Conservation (phyloP, 2,329 filamentous ascomycete species). For the Xylariaceae sp. region DNA sequence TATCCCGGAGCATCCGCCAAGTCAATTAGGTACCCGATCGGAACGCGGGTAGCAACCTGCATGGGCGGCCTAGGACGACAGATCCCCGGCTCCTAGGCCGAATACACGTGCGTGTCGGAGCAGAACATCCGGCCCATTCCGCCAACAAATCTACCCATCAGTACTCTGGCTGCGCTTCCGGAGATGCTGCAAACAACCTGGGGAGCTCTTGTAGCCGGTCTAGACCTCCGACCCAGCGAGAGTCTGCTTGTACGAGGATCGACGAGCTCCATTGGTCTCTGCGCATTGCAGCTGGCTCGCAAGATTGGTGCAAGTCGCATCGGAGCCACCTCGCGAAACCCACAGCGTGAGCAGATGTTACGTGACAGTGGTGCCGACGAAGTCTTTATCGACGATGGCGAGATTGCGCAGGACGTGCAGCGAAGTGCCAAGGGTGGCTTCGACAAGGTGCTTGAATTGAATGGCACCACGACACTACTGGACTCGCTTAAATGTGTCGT, state of each 20-base stretch:
- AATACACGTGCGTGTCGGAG: slow-evolving; percentile 41
- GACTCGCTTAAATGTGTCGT: slow-evolving; percentile 39
- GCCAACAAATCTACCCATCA: slow-evolving; percentile 22
- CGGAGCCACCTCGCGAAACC: slow-evolving; percentile 34
- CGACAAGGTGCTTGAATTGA: slow-evolving; percentile 43
- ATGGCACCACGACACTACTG: slow-evolving; percentile 36
- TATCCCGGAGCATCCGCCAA: slow-evolving; percentile 21
- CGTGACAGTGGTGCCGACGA: slow-evolving; percentile 35
- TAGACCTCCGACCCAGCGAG: slow-evolving; percentile 35
- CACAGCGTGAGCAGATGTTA: slow-evolving; percentile 32
- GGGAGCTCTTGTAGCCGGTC: slow-evolving; percentile 35
- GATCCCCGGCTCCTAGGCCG: slow-evolving; percentile 45
- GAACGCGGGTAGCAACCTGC: slow-evolving; percentile 38
- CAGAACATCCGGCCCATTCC: slow-evolving; percentile 34
- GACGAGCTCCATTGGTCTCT: slow-evolving; percentile 43
- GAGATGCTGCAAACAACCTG: slow-evolving; percentile 49
- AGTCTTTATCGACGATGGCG: slow-evolving; percentile 39
- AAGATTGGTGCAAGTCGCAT: slow-evolving; percentile 33
- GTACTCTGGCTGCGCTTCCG: slow-evolving; percentile 38
- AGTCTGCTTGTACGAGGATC: slow-evolving; percentile 44
- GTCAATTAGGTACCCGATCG: slow-evolving; percentile 30
- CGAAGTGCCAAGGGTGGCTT: slow-evolving; percentile 26
- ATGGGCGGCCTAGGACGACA: slow-evolving; percentile 45
- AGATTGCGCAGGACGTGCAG: slow-evolving; percentile 31
- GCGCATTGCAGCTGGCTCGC: slow-evolving; percentile 41